Evolutionary conservation across 768 basidiomycete species (phyloP).

Genomic region (Agrocybe pediades): DNA sequence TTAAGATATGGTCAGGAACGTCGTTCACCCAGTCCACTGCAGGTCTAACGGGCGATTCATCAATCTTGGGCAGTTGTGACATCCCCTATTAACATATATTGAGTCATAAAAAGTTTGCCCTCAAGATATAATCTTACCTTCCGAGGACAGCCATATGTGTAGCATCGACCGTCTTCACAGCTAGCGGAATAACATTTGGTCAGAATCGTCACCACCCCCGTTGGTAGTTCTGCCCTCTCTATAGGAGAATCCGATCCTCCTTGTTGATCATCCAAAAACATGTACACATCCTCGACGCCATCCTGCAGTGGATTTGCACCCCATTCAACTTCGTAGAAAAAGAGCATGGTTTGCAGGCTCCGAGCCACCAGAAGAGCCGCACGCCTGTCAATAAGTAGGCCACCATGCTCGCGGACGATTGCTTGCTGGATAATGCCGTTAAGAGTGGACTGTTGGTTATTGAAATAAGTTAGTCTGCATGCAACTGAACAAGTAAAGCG

Average conservation of each 20-base stretch:
- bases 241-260: conserved; percentile 55
- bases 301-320: conserved; percentile 81
- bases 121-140: conserved; percentile 39
- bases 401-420: conserved; percentile 65
- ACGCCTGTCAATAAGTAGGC: conserved; percentile 70
- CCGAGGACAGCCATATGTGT: conserved; percentile 79
- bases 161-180: conserved; percentile 79
- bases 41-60: conserved; percentile 40
- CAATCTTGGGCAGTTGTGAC: conserved; percentile 22
- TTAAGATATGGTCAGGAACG: conserved; percentile 41
- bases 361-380: conserved; percentile 87
- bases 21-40: conserved; percentile 52
- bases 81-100: conserved; percentile 20
- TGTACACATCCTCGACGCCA: conserved; percentile 92
- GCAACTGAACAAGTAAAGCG: not conserved
- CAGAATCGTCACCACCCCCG: conserved; percentile 84
- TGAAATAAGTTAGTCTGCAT: conserved; percentile 2
- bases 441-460: conserved; percentile 66
- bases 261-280: conserved; percentile 87
- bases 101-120: not conserved
- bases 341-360: conserved; percentile 87
- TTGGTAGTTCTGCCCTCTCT: conserved; percentile 74
- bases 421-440: conserved; percentile 84
- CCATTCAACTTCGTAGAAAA: conserved; percentile 98
- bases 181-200: conserved; percentile 89